A percentile compares a stretch with the other conserved stretches of the same genome.
Conservation (phyloP, 495 filamentous ascomycete genomes). For the Xylaria acuta region DNA sequence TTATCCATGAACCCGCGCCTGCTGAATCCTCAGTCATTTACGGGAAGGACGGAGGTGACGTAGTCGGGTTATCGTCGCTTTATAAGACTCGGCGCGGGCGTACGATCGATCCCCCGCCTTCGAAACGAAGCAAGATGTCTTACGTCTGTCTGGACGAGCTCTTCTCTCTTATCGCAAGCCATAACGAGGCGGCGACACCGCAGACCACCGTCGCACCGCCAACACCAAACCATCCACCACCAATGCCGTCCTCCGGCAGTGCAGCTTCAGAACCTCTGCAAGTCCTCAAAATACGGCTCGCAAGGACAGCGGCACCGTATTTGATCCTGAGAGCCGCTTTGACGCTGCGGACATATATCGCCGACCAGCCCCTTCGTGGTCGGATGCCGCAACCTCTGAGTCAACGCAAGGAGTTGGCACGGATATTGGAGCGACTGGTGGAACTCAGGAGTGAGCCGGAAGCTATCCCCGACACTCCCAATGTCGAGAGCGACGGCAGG, state of each 20-base stretch:
- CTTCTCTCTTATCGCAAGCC: conserved; percentile 69
- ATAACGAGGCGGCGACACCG: conserved; percentile 43
- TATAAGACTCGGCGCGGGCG: conserved; percentile 71
- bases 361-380: conserved; percentile 90
- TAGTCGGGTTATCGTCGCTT: conserved; percentile 62
- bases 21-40: conserved; percentile 64
- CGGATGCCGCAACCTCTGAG: conserved; percentile 88
- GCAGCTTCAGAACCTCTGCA: conserved; percentile 36
- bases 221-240: conserved; percentile 35
- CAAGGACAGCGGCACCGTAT: conserved; percentile 79
- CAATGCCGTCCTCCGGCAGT: conserved; percentile 18
- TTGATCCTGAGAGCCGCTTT: conserved; percentile 83
- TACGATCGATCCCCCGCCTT: conserved; percentile 70
- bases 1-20: conserved; percentile 74
- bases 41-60: conserved; percentile 36
- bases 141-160: conserved; percentile 84
- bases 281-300: conserved; percentile 62
- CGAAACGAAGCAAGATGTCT: conserved; percentile 71
- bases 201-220: conserved; percentile 39
- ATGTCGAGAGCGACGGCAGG: conserved; percentile 57
- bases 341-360: conserved; percentile 79
- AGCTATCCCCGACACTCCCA: conserved; percentile 69
- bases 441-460: conserved; percentile 71
- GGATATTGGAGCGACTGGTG: conserved; percentile 69
- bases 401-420: conserved; percentile 77